These are phyloP conservation scores for Neurospora discreta DNA, from an alignment of 495 filamentous ascomycete species.

Conservation along the genomic window DNA sequence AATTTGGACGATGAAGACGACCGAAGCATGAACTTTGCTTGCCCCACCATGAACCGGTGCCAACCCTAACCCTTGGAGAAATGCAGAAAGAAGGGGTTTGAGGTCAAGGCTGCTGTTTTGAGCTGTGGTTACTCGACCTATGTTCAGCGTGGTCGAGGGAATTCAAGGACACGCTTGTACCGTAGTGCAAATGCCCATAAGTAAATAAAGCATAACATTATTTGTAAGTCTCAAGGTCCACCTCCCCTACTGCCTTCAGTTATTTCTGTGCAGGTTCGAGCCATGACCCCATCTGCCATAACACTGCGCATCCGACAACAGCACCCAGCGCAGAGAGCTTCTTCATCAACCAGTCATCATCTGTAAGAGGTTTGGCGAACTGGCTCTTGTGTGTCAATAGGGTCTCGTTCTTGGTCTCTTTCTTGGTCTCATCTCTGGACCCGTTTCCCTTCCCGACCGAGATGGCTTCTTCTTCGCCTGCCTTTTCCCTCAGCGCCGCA, in stretches of 20 bases:
- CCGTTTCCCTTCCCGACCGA: constrained; percentile 17
- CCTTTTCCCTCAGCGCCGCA: constrained; percentile 44
- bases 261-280: constrained; percentile 24
- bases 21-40: neutral
- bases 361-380: constrained; percentile 50
- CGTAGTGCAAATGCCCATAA: neutral
- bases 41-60: neutral
- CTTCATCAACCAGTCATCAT: constrained; percentile 59
- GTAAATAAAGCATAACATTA: neutral
- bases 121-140: neutral
- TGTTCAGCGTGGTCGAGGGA: neutral
- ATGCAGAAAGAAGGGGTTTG: neutral
- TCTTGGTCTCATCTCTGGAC: constrained; percentile 23
- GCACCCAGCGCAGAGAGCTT: constrained; percentile 54
- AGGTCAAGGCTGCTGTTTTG: neutral
- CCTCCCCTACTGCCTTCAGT: neutral
- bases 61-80: neutral
- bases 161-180: neutral
- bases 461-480: constrained; percentile 28
- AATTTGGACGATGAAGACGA: neutral
- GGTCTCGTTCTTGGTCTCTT: constrained; percentile 16
- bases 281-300: constrained; percentile 54
- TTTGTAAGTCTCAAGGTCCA: neutral
- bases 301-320: constrained; percentile 52
- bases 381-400: constrained; percentile 26